Base-by-base conservation (phyloP, 164 flowering plant species). In the Platanus orientalis region DNA sequence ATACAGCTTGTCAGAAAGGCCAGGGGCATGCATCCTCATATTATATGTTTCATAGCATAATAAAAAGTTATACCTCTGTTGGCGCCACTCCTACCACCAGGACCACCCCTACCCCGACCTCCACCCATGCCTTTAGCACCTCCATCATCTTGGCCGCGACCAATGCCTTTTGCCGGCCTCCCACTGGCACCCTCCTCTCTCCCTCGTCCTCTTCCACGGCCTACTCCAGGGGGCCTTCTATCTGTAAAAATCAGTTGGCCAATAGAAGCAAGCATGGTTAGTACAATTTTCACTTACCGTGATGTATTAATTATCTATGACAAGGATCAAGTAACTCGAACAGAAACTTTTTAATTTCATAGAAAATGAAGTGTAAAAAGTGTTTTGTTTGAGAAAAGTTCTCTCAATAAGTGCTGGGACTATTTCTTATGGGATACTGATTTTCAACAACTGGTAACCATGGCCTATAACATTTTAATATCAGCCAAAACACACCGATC, bases 171-270 rank as follows among this genome's bases (percentile, higher is more conserved):
- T 40, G 64, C 69, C 61, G 72, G 69, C 65, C 82, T 69, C 39
- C 79, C 78, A 69, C 76, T 61, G 59, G 80, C 30, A 57, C 80
- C 79, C 54, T 87, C 92, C 45, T 84, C 89, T 68, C 89, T 80
- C 48, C 92, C 86, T 76, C 92, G 77, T 67, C 89, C 89, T 55
- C 89, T 77, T 64, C 88, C 92, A 72, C 85, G 87, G 23, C 92
- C 89, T 23, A 87, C 88, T 0, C 88, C 92, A 67, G 86, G 89
- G 57, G 88, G 92, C 58, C 72, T 87, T 63, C 92, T 76, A 78
- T 87, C 89, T 84, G 82, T 23, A 71, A 23, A 73, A 60, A 19
- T 57, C 28, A 61, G 61, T 20, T 14, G 13, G 36, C 27, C 57
- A 54, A 54, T 27, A 17, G 24, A 32, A 2, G 23, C 45, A 32